A percentile compares a stretch with the other conserved stretches of the same genome.
These are phyloP conservation scores for Russula compacta DNA, from an alignment of 768 basidiomycete species.

Conservation along the genomic window DNA sequence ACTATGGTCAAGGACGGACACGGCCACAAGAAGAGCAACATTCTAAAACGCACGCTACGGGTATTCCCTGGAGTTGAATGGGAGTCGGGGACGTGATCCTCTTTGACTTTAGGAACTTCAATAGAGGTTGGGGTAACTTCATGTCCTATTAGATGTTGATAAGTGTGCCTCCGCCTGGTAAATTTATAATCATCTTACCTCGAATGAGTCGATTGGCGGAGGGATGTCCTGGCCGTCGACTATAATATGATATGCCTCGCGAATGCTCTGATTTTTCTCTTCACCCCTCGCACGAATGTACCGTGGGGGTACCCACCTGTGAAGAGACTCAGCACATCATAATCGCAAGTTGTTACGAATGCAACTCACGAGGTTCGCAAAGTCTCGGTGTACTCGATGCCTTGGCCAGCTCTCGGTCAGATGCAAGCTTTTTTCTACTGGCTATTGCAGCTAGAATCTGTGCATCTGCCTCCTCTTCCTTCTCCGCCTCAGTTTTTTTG, in stretches of 20 bases:
- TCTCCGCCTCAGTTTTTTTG: slow-evolving; percentile 80
- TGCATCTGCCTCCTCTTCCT: slow-evolving; percentile 80
- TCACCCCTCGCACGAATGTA: slow-evolving; percentile 66
- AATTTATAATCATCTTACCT: slow-evolving; percentile 33
- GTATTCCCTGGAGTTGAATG: slow-evolving; percentile 95
- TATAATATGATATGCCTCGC: slow-evolving; percentile 90
- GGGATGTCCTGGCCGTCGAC: slow-evolving; percentile 93
- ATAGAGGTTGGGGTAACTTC: slow-evolving; percentile 88
- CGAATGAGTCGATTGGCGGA: slow-evolving; percentile 85
- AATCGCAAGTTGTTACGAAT: not conserved
- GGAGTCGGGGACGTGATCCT: slow-evolving; percentile 85
- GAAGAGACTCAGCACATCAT: not conserved
- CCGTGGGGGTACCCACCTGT: slow-evolving; percentile 81
- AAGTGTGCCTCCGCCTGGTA: slow-evolving; percentile 10
- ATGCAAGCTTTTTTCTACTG: slow-evolving; percentile 82
- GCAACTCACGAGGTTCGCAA: slow-evolving; percentile 64
- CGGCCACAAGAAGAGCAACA: not conserved
- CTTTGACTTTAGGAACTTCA: slow-evolving; percentile 76
- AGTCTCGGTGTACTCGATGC: slow-evolving; percentile 83
- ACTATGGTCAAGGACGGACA: slow-evolving; percentile 9
- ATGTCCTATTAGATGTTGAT: slow-evolving; percentile 57
- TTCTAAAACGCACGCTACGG: slow-evolving; percentile 64
- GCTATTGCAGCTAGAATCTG: slow-evolving; percentile 89
- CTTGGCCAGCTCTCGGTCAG: slow-evolving; percentile 86
- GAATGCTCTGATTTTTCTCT: slow-evolving; percentile 62